Conservation (phyloP, 2,329 filamentous ascomycete species). For the Xylaria sp. region DNA sequence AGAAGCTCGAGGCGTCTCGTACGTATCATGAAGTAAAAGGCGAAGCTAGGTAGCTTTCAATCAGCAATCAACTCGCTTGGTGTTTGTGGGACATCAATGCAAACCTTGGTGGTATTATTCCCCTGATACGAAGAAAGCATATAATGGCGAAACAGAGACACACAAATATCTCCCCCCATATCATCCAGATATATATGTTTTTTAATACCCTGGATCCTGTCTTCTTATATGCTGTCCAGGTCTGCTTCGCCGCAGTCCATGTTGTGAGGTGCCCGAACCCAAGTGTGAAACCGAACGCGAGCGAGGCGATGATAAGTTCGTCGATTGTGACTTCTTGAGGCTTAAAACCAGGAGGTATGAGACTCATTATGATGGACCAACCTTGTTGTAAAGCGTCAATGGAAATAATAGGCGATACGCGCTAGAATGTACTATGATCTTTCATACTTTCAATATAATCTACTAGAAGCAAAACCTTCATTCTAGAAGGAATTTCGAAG, state of each 20-base stretch:
- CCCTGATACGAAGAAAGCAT: constrained; percentile 41
- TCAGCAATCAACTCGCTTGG: background rate
- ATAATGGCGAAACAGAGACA: constrained; percentile 57
- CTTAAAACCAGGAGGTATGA: constrained; percentile 35
- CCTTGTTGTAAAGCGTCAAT: background rate
- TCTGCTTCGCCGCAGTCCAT: constrained; percentile 54
- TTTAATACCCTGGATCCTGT: constrained; percentile 48
- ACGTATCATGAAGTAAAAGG: constrained; percentile 19
- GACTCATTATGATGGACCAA: background rate
- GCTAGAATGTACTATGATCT: background rate
- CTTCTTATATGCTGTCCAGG: constrained; percentile 50
- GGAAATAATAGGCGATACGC: constrained; percentile 11
- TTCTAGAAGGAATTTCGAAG: background rate
- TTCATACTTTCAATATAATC: background rate
- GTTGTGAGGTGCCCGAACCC: constrained; percentile 56
- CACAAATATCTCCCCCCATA: constrained; percentile 59
- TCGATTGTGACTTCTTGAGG: constrained; percentile 40
- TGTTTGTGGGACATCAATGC: background rate
- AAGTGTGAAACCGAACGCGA: constrained; percentile 55
- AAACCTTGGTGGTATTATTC: constrained; percentile 36
- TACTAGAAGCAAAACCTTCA: background rate
- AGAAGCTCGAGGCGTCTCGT: background rate
- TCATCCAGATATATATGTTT: constrained; percentile 60
- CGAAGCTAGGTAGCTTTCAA: background rate
- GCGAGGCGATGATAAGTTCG: constrained; percentile 48